Evolutionary conservation across 2,329 filamentous ascomycete genomes (phyloP).

Genomic region (Colletotrichum sp.): DNA sequence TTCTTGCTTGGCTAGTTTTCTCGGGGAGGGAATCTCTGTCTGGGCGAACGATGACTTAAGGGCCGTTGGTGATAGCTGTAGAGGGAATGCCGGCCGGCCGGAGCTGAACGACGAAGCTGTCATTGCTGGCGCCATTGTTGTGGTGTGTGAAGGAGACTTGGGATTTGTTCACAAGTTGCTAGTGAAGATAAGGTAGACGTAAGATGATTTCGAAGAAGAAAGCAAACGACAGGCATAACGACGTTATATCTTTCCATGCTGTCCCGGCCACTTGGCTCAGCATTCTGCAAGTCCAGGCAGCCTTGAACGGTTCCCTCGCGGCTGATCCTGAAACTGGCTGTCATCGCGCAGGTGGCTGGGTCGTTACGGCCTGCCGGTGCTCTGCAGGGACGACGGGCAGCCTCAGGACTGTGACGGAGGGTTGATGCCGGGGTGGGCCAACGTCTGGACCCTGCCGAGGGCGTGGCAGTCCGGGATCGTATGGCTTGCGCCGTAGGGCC

Average conservation of each 20-base stretch:
- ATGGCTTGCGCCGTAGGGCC: background rate
- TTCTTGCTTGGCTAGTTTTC: conserved; percentile 11
- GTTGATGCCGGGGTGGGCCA: background rate
- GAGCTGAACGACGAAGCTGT: conserved; percentile 1
- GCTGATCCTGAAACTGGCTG: conserved; percentile 5
- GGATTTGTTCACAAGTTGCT: background rate
- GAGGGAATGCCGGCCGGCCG: background rate
- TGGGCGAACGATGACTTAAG: background rate
- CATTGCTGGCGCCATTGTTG: conserved; percentile 11
- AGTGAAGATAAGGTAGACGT: background rate
- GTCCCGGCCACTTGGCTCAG: background rate
- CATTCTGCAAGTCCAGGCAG: background rate
- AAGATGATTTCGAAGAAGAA: background rate
- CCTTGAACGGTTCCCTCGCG: background rate
- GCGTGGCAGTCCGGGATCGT: conserved; percentile 7
- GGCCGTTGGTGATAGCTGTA: conserved; percentile 1
- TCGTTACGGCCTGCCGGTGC: background rate
- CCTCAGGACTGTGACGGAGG: background rate
- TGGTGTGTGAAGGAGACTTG: background rate
- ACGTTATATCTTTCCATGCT: conserved; percentile 4
- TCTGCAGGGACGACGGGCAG: background rate
- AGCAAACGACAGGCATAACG: background rate
- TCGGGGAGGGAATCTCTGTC: conserved; percentile 5
- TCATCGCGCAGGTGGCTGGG: conserved; percentile 15
- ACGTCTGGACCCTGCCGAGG: conserved; percentile 1